Conservation (phyloP, 2,329 filamentous ascomycete species). For the Nigrospora osmanthi region DNA sequence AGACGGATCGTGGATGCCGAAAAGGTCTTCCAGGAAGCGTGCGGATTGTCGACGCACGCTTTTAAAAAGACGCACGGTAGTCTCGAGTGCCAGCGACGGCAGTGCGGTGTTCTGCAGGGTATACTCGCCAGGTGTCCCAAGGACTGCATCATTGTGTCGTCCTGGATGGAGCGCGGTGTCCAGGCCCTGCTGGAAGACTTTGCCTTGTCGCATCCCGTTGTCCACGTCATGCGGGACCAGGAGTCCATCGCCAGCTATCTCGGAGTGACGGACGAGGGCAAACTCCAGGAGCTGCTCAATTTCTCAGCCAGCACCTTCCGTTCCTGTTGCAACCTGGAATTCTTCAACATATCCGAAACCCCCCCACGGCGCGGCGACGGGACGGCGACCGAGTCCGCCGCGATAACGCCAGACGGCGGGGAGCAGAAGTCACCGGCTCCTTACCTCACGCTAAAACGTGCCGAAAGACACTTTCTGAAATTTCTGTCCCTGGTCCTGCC, state of each 20-base stretch:
- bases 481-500: slow-evolving; percentile 57
- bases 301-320: slow-evolving; percentile 52
- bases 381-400: slow-evolving; percentile 10
- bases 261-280: slow-evolving; percentile 43
- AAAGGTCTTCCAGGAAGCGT: slow-evolving; percentile 56
- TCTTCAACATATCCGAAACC: slow-evolving; percentile 64
- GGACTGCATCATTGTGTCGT: slow-evolving; percentile 64
- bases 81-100: slow-evolving; percentile 53
- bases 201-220: slow-evolving; percentile 57
- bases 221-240: slow-evolving; percentile 61
- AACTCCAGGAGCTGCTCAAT: slow-evolving; percentile 49
- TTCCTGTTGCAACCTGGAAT: slow-evolving; percentile 65
- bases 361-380: slow-evolving; percentile 14
- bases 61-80: slow-evolving; percentile 58
- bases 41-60: slow-evolving; percentile 50
- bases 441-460: slow-evolving; percentile 59
- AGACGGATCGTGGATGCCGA: slow-evolving; percentile 64
- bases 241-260: slow-evolving; percentile 58
- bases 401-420: slow-evolving; percentile 16
- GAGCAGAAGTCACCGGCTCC: slow-evolving; percentile 39
- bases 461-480: slow-evolving; percentile 62
- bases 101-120: slow-evolving; percentile 52
- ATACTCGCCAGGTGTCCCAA: slow-evolving; percentile 51
- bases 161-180: slow-evolving; percentile 58
- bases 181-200: slow-evolving; percentile 55